These are phyloP conservation scores for Phylloporus rhodoxanthus DNA, from an alignment of 768 basidiomycete genomes.

Conservation along the genomic window DNA sequence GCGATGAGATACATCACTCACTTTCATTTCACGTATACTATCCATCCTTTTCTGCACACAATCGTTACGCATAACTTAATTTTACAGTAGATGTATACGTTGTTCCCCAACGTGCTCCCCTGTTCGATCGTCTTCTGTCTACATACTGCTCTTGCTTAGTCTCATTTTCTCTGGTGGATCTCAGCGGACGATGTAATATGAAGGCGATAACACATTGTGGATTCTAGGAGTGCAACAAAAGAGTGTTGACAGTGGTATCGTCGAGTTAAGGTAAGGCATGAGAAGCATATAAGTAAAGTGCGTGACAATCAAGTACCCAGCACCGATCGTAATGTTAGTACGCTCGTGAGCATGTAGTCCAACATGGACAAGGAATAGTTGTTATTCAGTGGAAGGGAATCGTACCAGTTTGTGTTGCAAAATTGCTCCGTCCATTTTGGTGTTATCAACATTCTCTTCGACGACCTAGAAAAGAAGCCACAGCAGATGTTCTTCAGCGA, in stretches of 20 bases:
- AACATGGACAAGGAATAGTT: slow-evolving; percentile 11
- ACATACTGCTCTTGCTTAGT: slow-evolving; percentile 16
- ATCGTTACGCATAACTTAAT: slow-evolving; percentile 8
- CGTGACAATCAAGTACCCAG: background rate
- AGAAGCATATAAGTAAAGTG: background rate
- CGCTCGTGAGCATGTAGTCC: slow-evolving; percentile 1
- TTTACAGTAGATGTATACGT: slow-evolving; percentile 3
- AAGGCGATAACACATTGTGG: slow-evolving; percentile 6
- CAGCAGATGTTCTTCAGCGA: slow-evolving; percentile 13
- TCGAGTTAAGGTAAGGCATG: background rate
- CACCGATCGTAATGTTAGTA: background rate
- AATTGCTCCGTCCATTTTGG: background rate
- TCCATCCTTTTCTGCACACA: slow-evolving; percentile 1
- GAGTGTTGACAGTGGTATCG: background rate
- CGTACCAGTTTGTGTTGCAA: slow-evolving; percentile 22
- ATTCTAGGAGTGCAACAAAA: slow-evolving; percentile 7
- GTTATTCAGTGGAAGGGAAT: slow-evolving; percentile 36
- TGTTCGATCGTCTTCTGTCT: slow-evolving; percentile 7
- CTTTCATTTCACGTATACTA: slow-evolving; percentile 7
- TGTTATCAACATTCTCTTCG: background rate
- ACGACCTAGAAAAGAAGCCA: slow-evolving; percentile 11
- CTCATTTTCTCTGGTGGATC: slow-evolving; percentile 5
- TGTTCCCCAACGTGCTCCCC: background rate
- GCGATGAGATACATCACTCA: background rate
- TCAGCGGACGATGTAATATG: slow-evolving; percentile 11